Conservation (phyloP, 208 protist species). For the Acanthamoeba healyi region DNA sequence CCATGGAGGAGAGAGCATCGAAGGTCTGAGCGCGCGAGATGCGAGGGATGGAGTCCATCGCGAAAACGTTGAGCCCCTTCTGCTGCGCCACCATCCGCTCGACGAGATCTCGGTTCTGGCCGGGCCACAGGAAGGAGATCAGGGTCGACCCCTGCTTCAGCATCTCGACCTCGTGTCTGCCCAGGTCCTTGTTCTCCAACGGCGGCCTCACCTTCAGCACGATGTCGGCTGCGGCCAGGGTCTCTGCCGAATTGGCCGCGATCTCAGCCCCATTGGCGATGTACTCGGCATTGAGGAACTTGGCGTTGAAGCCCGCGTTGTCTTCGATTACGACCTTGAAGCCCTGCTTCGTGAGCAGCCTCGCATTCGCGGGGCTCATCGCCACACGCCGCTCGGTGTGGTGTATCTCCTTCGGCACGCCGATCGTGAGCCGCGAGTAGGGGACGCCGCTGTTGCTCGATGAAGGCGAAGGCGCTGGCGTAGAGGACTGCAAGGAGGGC, state of each 20-base stretch:
- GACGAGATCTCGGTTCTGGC: conserved; percentile 80
- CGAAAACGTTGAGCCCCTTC: conserved; percentile 86
- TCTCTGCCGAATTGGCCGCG: conserved; percentile 73
- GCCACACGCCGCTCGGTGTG: conserved; percentile 87
- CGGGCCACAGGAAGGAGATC: conserved; percentile 90
- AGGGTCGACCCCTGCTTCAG: conserved; percentile 85
- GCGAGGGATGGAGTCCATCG: conserved; percentile 92
- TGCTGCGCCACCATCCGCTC: conserved; percentile 68
- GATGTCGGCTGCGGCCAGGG: conserved; percentile 85
- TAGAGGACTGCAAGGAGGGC: neutral
- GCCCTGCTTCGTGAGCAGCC: conserved; percentile 87
- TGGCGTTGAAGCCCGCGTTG: conserved; percentile 87
- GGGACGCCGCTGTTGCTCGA: neutral
- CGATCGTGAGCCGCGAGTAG: conserved; percentile 78
- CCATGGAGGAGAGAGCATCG: conserved; percentile 93
- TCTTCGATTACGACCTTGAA: conserved; percentile 88
- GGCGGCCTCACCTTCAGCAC: conserved; percentile 91
- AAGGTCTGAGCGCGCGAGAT: conserved; percentile 89
- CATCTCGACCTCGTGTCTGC: conserved; percentile 85
- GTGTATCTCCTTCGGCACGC: conserved; percentile 83
- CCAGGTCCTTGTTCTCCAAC: conserved; percentile 46
- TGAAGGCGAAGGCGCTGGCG: neutral
- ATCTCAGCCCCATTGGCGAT: conserved; percentile 88
- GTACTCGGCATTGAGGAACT: conserved; percentile 90
- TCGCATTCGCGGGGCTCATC: conserved; percentile 84